Conservation (phyloP, 306 rosid species). For the Echinosophora koreensis region DNA sequence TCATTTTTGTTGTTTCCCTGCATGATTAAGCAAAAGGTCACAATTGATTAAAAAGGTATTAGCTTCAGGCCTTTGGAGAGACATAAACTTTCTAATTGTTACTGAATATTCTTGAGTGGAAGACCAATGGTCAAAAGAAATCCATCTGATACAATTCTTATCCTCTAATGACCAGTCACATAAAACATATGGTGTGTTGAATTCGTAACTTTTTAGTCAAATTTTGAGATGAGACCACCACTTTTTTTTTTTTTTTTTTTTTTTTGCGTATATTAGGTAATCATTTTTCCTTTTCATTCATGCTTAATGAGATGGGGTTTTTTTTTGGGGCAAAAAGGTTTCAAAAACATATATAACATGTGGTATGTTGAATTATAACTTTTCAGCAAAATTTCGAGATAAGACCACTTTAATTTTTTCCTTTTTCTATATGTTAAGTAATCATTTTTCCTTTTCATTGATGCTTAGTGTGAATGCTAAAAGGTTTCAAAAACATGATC, state of each 20-base stretch:
- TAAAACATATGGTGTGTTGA: background rate
- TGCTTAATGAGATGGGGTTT: too few relatives aligned
- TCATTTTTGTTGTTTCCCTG: slow-evolving; percentile 5
- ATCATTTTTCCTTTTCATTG: slow-evolving; percentile 43
- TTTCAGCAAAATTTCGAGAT: too few relatives aligned
- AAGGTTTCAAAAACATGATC: background rate
- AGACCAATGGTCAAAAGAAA: slow-evolving; percentile 48
- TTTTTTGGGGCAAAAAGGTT: too few relatives aligned
- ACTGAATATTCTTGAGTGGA: slow-evolving; percentile 39
- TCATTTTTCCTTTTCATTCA: too few relatives aligned
- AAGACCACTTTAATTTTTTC: background rate
- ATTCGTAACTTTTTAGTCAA: background rate
- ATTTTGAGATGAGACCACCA: slow-evolving; percentile 26
- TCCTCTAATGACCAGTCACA: slow-evolving; percentile 21
- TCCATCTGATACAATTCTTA: slow-evolving; percentile 34
- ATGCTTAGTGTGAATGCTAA: slow-evolving; percentile 33
- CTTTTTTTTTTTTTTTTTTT: background rate
- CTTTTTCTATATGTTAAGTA: background rate
- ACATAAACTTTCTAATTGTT: slow-evolving; percentile 4
- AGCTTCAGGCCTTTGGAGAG: slow-evolving; percentile 22
- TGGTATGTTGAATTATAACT: too few relatives aligned
- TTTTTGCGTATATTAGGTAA: too few relatives aligned
- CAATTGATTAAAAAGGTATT: slow-evolving; percentile 36
- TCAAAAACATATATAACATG: too few relatives aligned
- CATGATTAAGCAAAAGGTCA: slow-evolving; percentile 42